Conservation (phyloP, 345 rosid genomes). For the Sisymbrium irio region DNA sequence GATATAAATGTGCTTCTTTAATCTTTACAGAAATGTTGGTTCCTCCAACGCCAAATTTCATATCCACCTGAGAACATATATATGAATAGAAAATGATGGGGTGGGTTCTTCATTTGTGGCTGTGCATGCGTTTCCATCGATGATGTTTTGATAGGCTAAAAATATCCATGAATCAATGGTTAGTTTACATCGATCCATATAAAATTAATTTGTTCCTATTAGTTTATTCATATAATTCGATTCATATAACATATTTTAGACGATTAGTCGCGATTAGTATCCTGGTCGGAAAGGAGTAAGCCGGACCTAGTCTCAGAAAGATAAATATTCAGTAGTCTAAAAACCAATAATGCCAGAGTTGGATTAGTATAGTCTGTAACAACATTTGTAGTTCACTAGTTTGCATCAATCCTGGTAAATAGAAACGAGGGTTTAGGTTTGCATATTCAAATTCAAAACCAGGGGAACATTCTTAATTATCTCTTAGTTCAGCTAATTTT, state of each 20-base stretch:
- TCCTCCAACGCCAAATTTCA: background rate
- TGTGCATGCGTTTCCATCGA: background rate
- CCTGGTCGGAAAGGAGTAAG: background rate
- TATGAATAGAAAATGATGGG: slow-evolving; percentile 3
- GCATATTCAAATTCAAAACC: slow-evolving; percentile 13
- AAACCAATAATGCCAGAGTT: background rate
- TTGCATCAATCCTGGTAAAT: background rate
- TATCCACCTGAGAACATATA: background rate
- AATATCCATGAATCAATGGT: background rate
- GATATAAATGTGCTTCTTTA: background rate
- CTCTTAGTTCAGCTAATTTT: background rate
- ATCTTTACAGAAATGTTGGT: slow-evolving; percentile 1
- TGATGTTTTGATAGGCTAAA: background rate
- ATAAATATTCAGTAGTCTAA: background rate
- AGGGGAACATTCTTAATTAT: background rate
- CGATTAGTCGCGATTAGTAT: background rate
- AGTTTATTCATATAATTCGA: too few relatives aligned
- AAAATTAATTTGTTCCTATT: background rate
- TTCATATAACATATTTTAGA: background rate
- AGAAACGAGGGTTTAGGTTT: slow-evolving; percentile 2
- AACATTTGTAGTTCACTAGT: slow-evolving; percentile 11
- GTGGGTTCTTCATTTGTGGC: background rate
- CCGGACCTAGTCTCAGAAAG: background rate
- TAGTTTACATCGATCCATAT: background rate
- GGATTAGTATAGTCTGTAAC: background rate